These are phyloP conservation scores for Aspergillus ostianus DNA, from an alignment of 495 filamentous ascomycete species.

Conservation along the genomic window DNA sequence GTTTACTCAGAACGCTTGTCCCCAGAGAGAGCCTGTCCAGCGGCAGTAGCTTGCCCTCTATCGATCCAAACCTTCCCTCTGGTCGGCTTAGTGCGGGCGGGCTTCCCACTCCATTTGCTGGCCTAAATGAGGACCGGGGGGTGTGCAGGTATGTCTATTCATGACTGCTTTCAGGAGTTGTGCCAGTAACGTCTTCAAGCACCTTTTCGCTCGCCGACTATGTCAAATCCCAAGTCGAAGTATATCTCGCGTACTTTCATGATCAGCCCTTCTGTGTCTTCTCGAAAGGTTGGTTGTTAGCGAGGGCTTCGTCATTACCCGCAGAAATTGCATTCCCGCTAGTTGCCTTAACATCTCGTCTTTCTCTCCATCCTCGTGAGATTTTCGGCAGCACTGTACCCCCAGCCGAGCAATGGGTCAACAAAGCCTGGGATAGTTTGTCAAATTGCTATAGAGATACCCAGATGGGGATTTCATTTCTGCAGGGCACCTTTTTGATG, in stretches of 20 bases:
- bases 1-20: neutral
- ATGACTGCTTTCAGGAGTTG: neutral
- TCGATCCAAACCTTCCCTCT: neutral
- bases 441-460: conserved; percentile 20
- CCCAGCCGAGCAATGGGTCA: conserved; percentile 14
- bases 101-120: neutral
- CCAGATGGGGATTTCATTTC: conserved; percentile 23
- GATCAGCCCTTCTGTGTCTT: conserved; percentile 33
- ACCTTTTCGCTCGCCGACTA: conserved; percentile 12
- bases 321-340: conserved; percentile 24
- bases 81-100: neutral
- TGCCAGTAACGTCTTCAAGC: neutral
- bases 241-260: conserved; percentile 27
- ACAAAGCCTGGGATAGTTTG: conserved; percentile 26
- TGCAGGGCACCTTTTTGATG: conserved; percentile 28
- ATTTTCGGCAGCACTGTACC: conserved; percentile 2
- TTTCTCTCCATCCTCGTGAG: conserved; percentile 17
- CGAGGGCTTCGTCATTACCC: conserved; percentile 15
- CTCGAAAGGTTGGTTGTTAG: conserved; percentile 22
- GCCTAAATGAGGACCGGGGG: neutral
- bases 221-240: conserved; percentile 23
- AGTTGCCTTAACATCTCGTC: conserved; percentile 27
- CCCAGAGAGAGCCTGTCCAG: neutral
- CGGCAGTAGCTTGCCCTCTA: neutral
- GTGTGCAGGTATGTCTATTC: neutral